Evolutionary conservation across 1,139 yeast species (phyloP), one percentile per base, ranked within the genome.

Genomic region (Chernovozyma sophiae-reginae): DNA sequence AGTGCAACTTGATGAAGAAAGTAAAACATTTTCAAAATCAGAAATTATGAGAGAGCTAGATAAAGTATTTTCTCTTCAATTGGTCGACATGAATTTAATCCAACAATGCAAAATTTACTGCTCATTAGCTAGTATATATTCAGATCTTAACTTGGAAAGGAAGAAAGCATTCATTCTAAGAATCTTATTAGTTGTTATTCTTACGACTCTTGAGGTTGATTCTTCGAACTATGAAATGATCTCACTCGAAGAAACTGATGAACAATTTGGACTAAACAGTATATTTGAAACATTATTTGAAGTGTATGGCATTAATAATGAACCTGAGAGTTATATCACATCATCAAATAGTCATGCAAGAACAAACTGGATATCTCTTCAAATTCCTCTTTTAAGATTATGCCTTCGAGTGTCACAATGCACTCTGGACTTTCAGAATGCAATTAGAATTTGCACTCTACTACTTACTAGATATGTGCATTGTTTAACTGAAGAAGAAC

Each of bases 131-230:
- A 58, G 79, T 4, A 62, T 85, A 2, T 87, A 83, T 53, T 68
- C 77, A 3, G 74, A 73, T 29, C 65, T 89, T 37, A 79, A 81
- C 0, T 69, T 84, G 52, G 45, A 55, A 8, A 67, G 97, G 44
- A 89, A 89, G 47, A 70, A 81, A 43, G 79, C 87, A 0, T 79
- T 90, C 45, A 72, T 85, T 24, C 56, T 87, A 10, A 69, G 92
- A 30, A 75, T 80, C 8, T 58, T 86, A 25, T 55, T 86, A 22
- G 68, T 72, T 5, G 67, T 75, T 6, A 52, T 83, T 30, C 56
- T 74, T 11, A 79, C 79, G 2, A 70, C 65, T 38, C 49, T 69
- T 38, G 56, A 54, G 36, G 27, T 32, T 27, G 12, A 30, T 37
- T 30, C 44, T 45, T 17, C 30, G 30, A 12, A 32, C 41, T 3